A percentile compares a stretch with the other conserved stretches of the same genome.
Conservation (phyloP, 345 rosid species). For the Linum lewisii region DNA sequence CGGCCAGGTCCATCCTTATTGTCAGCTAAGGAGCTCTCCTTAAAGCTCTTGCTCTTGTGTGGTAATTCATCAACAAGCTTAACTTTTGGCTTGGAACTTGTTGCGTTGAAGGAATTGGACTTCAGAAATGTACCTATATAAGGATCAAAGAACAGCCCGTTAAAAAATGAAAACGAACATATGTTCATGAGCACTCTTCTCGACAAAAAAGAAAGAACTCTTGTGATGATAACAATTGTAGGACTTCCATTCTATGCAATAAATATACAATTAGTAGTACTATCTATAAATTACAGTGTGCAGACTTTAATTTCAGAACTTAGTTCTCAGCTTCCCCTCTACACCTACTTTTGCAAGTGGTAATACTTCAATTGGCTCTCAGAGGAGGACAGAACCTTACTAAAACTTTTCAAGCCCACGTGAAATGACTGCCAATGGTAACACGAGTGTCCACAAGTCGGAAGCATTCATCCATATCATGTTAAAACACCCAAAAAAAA, state of each 20-base stretch:
- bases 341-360: background rate
- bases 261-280: background rate
- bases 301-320: background rate
- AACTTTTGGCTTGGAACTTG: conserved; percentile 51
- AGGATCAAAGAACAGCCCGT: background rate
- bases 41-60: conserved; percentile 44
- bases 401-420: background rate
- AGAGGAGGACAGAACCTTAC: background rate
- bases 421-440: background rate
- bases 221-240: too few relatives aligned
- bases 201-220: background rate
- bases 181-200: background rate
- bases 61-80: conserved; percentile 56
- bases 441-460: too few relatives aligned
- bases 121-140: conserved; percentile 56
- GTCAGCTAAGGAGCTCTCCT: conserved; percentile 39
- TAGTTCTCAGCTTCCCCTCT: background rate
- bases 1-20: conserved; percentile 43
- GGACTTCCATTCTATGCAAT: background rate
- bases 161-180: background rate
- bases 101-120: conserved; percentile 63
- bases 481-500: too few relatives aligned
- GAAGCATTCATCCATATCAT: too few relatives aligned
- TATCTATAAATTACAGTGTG: background rate
- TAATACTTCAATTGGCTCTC: background rate